Evolutionary conservation across 345 rosid genomes (phyloP).

Genomic region (Heritiera littoralis): DNA sequence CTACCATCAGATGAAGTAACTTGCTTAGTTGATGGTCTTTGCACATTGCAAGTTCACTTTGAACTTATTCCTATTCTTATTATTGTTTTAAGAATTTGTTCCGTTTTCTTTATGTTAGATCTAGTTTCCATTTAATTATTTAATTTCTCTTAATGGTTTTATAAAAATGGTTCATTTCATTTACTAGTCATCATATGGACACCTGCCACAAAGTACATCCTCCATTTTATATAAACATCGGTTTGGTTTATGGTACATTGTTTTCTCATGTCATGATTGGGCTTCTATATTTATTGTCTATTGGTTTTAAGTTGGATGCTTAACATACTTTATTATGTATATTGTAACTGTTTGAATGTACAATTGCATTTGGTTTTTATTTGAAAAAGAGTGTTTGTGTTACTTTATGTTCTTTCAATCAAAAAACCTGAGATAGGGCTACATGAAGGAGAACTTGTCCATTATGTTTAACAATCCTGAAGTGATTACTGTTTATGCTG

Average conservation of each 20-base stretch:
- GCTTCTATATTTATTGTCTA: background rate
- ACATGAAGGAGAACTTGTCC: background rate
- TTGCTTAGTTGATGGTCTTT: background rate
- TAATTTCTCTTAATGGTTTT: background rate
- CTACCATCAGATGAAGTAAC: background rate
- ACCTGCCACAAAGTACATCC: background rate
- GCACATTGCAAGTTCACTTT: background rate
- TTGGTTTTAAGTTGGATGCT: background rate
- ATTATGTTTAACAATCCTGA: background rate
- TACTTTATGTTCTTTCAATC: background rate
- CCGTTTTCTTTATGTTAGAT: background rate
- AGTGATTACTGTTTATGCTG: background rate
- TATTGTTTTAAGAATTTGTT: background rate
- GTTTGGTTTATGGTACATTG: background rate
- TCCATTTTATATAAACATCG: background rate
- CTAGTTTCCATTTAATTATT: background rate
- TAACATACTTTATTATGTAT: background rate
- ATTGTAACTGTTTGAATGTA: background rate
- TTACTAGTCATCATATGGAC: background rate
- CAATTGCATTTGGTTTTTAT: background rate
- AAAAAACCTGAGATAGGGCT: background rate
- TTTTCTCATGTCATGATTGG: background rate
- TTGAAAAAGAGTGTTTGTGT: background rate
- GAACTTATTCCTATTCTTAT: no score
- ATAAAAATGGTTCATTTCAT: background rate